Evolutionary conservation across 495 filamentous ascomycete genomes (phyloP), one percentile per base, ranked within the genome.

Genomic region (Aspergillus funiculosus): DNA sequence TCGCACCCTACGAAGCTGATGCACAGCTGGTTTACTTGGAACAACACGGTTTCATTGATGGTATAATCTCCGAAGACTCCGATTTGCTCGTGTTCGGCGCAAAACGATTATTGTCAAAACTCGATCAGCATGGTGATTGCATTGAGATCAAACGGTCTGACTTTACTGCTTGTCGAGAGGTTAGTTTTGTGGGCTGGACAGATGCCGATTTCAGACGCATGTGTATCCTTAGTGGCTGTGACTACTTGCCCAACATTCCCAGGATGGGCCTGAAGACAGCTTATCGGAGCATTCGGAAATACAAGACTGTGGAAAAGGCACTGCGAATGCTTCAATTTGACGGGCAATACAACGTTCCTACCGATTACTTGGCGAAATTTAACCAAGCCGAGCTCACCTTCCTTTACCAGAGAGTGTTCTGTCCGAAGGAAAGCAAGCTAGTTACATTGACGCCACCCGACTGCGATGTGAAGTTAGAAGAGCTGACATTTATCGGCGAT

Each of bases 161-260:
- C 50, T 97, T 99, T 53, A 83, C 86, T 25, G 81, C 84, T 29
- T 94, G 89, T 48, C 82, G 83, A 32, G 91, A 95, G 46, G 77
- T 97, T 29, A 94, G 81, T 39, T 65, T 99, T 13, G 82, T 87
- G 9, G 91, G 89, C 10, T 99, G 92, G 91, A 84, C 86, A 2
- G 88, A 96, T 63, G 73, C 69, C 5, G 86, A 96, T 44, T 99
- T 99, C 55, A 76, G 94, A 36, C 81, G 75, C 15, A 99, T 99
- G 94, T 89, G 90, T 39, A 97, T 99, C 41, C 60, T 99, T 15
- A 95, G 89, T 61, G 94, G 94, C n/a, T 99, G 94, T 63, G 94
- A 99, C 61, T 99, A 99, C 63, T 75, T 97, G 38, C 73, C 81
- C 5, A 84, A 81, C 52, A 86, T 97, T 48, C 79, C 76, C 29